Base-by-base conservation (phyloP, 768 basidiomycete species). In the Collybia sordida region DNA sequence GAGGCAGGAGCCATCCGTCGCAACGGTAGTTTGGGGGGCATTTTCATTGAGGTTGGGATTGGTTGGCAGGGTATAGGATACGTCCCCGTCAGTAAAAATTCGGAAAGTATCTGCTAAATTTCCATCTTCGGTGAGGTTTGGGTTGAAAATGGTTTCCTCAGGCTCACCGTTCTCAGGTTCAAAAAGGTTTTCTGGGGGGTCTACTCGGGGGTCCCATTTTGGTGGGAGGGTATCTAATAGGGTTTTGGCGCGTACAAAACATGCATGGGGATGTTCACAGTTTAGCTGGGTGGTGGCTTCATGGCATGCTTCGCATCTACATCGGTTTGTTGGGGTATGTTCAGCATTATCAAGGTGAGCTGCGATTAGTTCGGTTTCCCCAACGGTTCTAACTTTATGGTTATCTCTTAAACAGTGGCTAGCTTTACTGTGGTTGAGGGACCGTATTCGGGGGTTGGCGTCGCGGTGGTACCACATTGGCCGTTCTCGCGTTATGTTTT, bases 401-500 rank as follows among this genome's bases (percentile, higher is more conserved):
- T 55, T 52, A 1, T 35, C 21, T 17, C 14, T 57, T 7, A 50
- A 58, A 50, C 62, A 61, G 6, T 48, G 39, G 24, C 49, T 53
- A 17, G 44, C 35, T 27, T 42, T 9, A 23, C 23, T 31, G 14
- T 53, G 42, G 15, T 49, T 54, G 5, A 47, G 27, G 0, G n/a
- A 4, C 2, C 47, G 36, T 5, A 35, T 54, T n/a, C 31, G 23
- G 2, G 23, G 7, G 4, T 55, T 50, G 19, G 28, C 53, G n/a
- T 50, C 59, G 2, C 22, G 46, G 49, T 72, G 71, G 48, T 63
- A 57, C 69, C 67, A 72, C 0, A 70, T 61, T 17, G 71, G 67
- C 49, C 61, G 59, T 12, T 51, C 3, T 8, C 41, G 9, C 18
- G 47, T 49, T 0, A 59, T 39, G 0, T 59, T 42, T 23, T 42